Conservation (phyloP, 768 basidiomycete genomes). For the Gloeopeniophorella convolvens region DNA sequence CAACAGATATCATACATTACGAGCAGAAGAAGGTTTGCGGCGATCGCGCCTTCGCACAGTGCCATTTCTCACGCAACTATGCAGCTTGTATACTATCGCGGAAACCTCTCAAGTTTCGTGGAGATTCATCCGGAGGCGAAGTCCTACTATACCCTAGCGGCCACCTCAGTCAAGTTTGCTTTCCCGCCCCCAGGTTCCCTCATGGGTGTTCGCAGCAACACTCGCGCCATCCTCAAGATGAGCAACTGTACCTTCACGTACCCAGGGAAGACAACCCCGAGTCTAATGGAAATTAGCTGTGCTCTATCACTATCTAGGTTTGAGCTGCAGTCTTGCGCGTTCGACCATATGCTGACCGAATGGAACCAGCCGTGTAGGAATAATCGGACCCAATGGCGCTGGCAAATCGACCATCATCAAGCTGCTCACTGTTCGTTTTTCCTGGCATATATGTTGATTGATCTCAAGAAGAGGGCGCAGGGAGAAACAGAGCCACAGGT, state of each 20-base stretch:
- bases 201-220: constrained; percentile 95
- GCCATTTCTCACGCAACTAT: constrained; percentile 1
- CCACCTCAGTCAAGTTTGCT: constrained; percentile 88
- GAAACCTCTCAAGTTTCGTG: constrained; percentile 88
- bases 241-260: constrained; percentile 90
- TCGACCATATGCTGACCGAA: constrained; percentile 17
- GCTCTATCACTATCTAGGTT: constrained; percentile 89
- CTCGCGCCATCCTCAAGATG: constrained; percentile 92
- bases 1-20: constrained; percentile 97
- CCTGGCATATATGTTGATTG: background rate
- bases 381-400: constrained; percentile 90
- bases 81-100: constrained; percentile 88
- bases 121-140: constrained; percentile 86
- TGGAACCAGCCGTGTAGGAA: constrained; percentile 73
- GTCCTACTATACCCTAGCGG: constrained; percentile 94
- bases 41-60: constrained; percentile 14
- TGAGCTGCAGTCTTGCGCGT: constrained; percentile 2
- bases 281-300: constrained; percentile 83
- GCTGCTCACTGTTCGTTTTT: constrained; percentile 63
- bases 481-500: constrained; percentile 90
- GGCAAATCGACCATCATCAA: constrained; percentile 97
- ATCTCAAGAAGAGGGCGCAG: constrained; percentile 30
- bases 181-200: constrained; percentile 95
- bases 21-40: constrained; percentile 76
- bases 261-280: constrained; percentile 74